Evolutionary conservation across 2,329 filamentous ascomycete genomes (phyloP), one percentile per base, ranked within the genome.

Genomic region (Talaromyces funiculosus): DNA sequence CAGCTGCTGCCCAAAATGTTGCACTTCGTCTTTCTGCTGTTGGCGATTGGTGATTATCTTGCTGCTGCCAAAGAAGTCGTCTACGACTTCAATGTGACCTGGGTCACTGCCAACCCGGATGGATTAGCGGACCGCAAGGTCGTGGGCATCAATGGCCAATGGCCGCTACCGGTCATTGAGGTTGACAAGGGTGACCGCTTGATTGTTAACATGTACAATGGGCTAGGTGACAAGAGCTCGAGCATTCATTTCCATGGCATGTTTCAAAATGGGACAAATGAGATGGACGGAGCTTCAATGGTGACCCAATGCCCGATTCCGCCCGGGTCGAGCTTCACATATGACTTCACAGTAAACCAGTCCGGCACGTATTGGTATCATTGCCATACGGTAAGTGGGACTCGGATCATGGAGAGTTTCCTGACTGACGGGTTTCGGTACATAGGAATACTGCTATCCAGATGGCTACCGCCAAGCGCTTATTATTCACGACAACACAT

Each of bases 161-260:
- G 89, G 73, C 90, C 90, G 0, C 82, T 90, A 0, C 90, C 90
- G 5, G 73, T 89, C 47, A 84, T 94, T 49, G 84, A 90, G 64
- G 84, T 86, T 63, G 90, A 89, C 65, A 85, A 89, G 64, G 89
- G 88, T 20, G 90, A 94, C 66, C 84, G 82, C 1, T 72, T 94
- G 8, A 72, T 90, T 3, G 84, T 92, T 45, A 84, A 89, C 33
- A 79, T 91, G 55, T 76, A 84, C 65, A 93, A 93, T 66, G 79
- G 82, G 22, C 83, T 88, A 0, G 77, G 78, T 12, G 89, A 91
- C 65, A 72, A 83, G 65, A 83, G 81, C 12, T 88, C 87, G 8
- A 83, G 81, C 38, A 78, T 92, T 4, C 90, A 93, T 69, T 92
- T 89, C 71, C 90, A 93, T 66, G 90, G 90, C 16, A 80, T 93